Evolutionary conservation across 352 stramenopile species (phyloP).

Genomic region (Phytophthora citricola): DNA sequence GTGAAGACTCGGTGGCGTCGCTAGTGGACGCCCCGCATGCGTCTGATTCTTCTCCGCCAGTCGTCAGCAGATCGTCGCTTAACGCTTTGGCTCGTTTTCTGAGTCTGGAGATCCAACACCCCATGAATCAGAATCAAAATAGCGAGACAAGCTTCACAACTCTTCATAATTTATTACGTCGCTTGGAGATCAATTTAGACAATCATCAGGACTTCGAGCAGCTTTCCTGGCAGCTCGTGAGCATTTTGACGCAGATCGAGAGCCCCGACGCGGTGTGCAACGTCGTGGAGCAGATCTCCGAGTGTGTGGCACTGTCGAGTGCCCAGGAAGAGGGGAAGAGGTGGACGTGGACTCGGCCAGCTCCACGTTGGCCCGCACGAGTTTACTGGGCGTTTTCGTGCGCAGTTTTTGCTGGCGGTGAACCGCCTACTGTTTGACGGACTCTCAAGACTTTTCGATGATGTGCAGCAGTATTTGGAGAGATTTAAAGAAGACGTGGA

Average conservation of each 20-base stretch:
- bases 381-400: conserved; percentile 74
- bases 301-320: conserved; percentile 55
- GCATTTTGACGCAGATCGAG: conserved; percentile 59
- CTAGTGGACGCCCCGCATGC: conserved; percentile 18
- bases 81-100: conserved; percentile 63
- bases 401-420: conserved; percentile 68
- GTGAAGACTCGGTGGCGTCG: conserved; percentile 33
- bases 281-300: conserved; percentile 67
- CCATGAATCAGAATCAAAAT: conserved; percentile 23
- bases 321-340: conserved; percentile 21
- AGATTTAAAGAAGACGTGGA: conserved; percentile 48
- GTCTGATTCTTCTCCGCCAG: conserved; percentile 1
- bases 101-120: conserved; percentile 59
- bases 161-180: conserved; percentile 51
- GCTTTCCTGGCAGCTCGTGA: conserved; percentile 56
- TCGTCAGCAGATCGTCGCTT: conserved; percentile 44
- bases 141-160: conserved; percentile 27
- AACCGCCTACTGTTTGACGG: conserved; percentile 75
- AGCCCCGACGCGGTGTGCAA: conserved; percentile 72
- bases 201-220: conserved; percentile 47
- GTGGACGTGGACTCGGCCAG: conserved; percentile 51
- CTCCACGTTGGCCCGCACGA: conserved; percentile 54
- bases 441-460: conserved; percentile 70
- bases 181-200: conserved; percentile 49
- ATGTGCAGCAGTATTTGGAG: conserved; percentile 61